Evolutionary conservation across 1,139 yeast genomes (phyloP).

Genomic region (Yarrowia galli): DNA sequence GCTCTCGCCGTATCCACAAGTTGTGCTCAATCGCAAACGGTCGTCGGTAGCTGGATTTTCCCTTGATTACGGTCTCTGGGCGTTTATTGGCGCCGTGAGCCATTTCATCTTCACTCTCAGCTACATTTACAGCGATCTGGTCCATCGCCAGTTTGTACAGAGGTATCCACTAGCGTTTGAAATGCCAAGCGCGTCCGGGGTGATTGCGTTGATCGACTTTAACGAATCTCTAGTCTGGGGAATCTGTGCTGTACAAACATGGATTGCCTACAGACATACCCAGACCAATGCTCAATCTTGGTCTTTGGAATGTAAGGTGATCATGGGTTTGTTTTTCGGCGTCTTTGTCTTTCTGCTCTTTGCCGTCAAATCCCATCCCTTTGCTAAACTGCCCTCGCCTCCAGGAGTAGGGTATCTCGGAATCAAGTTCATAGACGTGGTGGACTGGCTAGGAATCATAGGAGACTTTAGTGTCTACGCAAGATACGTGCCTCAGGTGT

Average conservation of each 20-base stretch:
- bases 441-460: conserved; percentile 42
- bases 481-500: conserved; percentile 42
- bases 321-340: conserved; percentile 21
- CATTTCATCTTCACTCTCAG: conserved; percentile 39
- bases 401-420: conserved; percentile 41
- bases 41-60: conserved; percentile 41
- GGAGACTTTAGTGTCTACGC: conserved; percentile 40
- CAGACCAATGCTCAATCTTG: conserved; percentile 38
- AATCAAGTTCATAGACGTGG: conserved; percentile 43
- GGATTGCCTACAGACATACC: conserved; percentile 38
- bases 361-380: conserved; percentile 30
- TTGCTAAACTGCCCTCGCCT: conserved; percentile 18
- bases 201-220: conserved; percentile 15
- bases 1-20: conserved; percentile 40
- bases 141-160: conserved; percentile 27
- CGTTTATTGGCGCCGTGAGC: conserved; percentile 38
- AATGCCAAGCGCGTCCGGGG: conserved; percentile 39
- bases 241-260: conserved; percentile 21
- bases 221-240: conserved; percentile 36
- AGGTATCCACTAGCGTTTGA: conserved; percentile 38
- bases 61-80: conserved; percentile 41
- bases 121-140: conserved; percentile 30
- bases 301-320: conserved; percentile 34
- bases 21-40: conserved; percentile 39
- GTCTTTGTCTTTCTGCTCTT: conserved; percentile 1